Evolutionary conservation across 768 basidiomycete species (phyloP), one percentile per base, ranked within the genome.

Genomic region (Termitomyces eurrhizus): DNA sequence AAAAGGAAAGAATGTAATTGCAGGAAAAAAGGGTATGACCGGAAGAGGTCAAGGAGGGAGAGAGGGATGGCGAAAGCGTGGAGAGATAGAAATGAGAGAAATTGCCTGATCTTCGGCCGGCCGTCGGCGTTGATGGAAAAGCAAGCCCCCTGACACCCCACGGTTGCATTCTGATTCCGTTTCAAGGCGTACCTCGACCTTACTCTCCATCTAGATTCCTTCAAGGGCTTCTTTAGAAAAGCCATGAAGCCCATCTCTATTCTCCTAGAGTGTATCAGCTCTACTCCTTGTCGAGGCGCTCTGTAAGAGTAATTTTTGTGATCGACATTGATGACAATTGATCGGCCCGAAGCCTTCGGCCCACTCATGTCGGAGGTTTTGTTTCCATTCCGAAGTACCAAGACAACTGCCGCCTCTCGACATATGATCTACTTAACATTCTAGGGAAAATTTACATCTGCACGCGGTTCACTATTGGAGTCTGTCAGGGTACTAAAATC

Each of bases 61-160:
- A 39, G 18, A n/a, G 16, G 35, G 39, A 51, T 36, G 37, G n/a
- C 24, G 29, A 8, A 41, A 21, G 21, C 57, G 57, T 39, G 57
- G 21, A 57, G 36, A 48, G 21, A 18, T 12, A n/a, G 14, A 26
- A 12, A 79, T 68, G 13, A 1, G 7, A 44, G 39, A 42, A 55
- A 29, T 54, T 53, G 35, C 51, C 21, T 50, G 9, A 52, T 52
- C 42, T 14, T 53, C 54, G 54, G 29, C 42, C 54, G 54, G 54
- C 54, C 41, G 54, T 32, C 18, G 14, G 32, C 41, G 41, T 12
- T 54, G 13, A 42, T 55, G 41, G 54, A 7, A 11, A 12, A 13
- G n/a, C 14, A 44, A 41, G 39, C 29, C 37, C 53, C 54, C 54
- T n/a, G 54, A 29, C 41, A 44, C 54, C 54, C 2, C 11, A 18